Evolutionary conservation across 2,329 filamentous ascomycete genomes (phyloP), one percentile per base, ranked within the genome.

Genomic region (Drechslerella stenobrocha): DNA sequence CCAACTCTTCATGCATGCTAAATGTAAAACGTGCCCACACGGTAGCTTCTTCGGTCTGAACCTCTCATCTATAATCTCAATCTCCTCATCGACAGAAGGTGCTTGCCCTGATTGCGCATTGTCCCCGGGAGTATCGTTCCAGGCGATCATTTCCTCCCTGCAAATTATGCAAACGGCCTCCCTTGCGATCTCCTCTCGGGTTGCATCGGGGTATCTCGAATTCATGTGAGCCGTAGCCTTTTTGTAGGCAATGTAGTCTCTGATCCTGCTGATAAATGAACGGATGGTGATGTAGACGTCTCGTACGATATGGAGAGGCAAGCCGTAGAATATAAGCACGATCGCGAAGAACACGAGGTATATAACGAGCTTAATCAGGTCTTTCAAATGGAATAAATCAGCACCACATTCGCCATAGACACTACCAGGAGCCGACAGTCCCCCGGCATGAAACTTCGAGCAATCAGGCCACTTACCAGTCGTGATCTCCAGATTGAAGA

Each of bases 141-240:
- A 96, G 1, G 87, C 85, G 30, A 84, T 84, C 93, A 98, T 98
- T 71, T 95, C 89, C 76, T 98, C 93, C 67, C 93, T 85, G 76
- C 93, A 98, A 57, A 98, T 96, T 72, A 98, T 98, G 76, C 93
- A 98, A 1, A 93, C 95, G 73, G 95, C 90, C 75, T 96, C 92
- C 48, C 88, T 82, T 24, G 81, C 80, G 22, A 98, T 83, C 71
- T 98, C 92, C 71, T 95, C 89, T 1, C 83, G 81, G 0, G 89
- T 96, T 1, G 93, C 93, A 75, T 98, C 93, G 2, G 89, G 88
- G 75, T 96, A 97, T 73, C 84, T 80, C 66, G 84, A 84, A 74
- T 95, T 93, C 90, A 98, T 97, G 75, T 97, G 90, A 71, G 87
- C 83, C 2, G 95, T 90, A 1, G 93, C 93, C 73, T 90, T 90